These are phyloP conservation scores for Leccinum imitatum DNA, from an alignment of 768 basidiomycete species.

Conservation along the genomic window DNA sequence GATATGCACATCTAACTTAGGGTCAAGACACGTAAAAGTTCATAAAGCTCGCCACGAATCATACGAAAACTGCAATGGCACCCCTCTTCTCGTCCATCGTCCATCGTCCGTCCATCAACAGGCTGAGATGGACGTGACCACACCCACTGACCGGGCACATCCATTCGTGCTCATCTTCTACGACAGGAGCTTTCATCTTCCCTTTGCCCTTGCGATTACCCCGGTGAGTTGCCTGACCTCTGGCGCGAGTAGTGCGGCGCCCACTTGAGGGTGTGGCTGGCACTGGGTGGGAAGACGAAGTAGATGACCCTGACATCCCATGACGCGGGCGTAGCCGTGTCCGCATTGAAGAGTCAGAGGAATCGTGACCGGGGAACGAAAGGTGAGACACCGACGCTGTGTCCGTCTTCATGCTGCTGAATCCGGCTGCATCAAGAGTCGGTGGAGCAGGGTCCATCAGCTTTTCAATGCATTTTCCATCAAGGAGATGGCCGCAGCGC, in stretches of 20 bases:
- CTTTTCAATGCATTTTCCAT: conserved; percentile 69
- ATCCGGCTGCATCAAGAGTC: conserved; percentile 8
- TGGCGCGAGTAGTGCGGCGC: conserved; percentile 6
- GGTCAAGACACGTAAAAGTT: conserved; percentile 17
- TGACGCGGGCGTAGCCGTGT: conserved; percentile 56
- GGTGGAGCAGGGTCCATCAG: conserved; percentile 47
- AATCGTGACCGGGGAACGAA: conserved; percentile 29
- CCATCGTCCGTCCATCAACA: conserved; percentile 61
- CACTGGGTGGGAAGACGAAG: conserved; percentile 5
- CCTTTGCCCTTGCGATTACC: conserved; percentile 33
- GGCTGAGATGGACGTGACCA: conserved; percentile 51
- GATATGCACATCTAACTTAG: conserved; percentile 4
- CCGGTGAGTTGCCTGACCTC: conserved; percentile 5
- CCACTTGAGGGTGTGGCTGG: conserved; percentile 8
- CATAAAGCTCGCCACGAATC: conserved; percentile 18
- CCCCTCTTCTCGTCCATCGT: conserved; percentile 49
- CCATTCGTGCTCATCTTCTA: conserved; percentile 57
- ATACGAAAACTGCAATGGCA: conserved; percentile 41
- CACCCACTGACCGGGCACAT: conserved; percentile 64
- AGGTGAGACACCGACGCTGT: conserved; percentile 4
- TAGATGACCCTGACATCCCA: conserved; percentile 10
- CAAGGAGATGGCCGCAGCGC: conserved; percentile 75
- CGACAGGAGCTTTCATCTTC: conserved; percentile 37
- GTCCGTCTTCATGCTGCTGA: conserved; percentile 15
- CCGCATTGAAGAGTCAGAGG: conserved; percentile 43